Evolutionary conservation across 163 green algal genomes (phyloP), one percentile per base, ranked within the genome.

Genomic region (Scenedesmus sp.): DNA sequence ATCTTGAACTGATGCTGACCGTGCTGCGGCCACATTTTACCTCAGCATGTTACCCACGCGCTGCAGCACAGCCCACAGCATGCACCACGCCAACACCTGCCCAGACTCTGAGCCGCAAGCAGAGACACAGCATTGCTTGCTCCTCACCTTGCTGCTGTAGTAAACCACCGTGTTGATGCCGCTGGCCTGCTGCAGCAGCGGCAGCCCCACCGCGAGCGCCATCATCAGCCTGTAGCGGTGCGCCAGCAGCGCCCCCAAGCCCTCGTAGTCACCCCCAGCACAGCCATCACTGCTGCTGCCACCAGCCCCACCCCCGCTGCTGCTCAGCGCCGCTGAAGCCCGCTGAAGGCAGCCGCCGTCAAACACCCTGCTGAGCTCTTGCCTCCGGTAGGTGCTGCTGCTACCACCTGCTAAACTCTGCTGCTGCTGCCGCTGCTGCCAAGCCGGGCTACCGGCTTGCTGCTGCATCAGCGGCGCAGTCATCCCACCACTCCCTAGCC

Each of bases 91-190:
- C 72, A 81, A 81, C 1, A 85, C 30, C 42, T 84, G 30, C 5
- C 37, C 37, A n/a, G 30, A 12, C 51, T 61, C 20, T 16, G 1
- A 5, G 56, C 22, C 20, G 22, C 20, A 33, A n/a, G 7, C 13
- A 70, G 56, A n/a, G 18, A 18, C 30, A 26, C 56, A 24, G 15
- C 56, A 68, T 56, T 56, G 49, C 49, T 12, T 76, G 20, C 81
- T 12, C n/a, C 49, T 88, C 83, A 91, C 90, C 90, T 86, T 88
- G 65, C 46, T 79, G 42, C 72, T 89, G 78, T 94, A 94, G 49
- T 89, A 90, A 18, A 94, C 86, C 18, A 94, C 91, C 12, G 88
- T 91, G 91, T 94, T 94, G 88, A 94, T 94, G 72, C 91, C 91
- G 79, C 81, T 91, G 82, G 82, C 72, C 72, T 94, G 91, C 88